Conservation (phyloP, 805 yeast species). For the Saturnispora ahearnii region DNA sequence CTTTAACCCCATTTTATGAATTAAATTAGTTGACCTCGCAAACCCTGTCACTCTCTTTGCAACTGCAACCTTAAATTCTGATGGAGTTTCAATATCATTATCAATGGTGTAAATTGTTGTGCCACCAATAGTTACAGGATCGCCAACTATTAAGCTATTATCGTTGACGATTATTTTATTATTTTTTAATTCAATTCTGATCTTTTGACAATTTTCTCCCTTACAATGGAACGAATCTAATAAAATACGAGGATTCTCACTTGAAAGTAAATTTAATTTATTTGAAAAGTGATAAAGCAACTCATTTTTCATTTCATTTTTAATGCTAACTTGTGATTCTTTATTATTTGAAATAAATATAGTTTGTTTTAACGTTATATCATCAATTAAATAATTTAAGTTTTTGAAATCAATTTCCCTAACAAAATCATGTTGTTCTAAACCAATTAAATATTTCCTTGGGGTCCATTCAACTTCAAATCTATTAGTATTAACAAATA, state of each 20-base stretch:
- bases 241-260: slow-evolving; percentile 20
- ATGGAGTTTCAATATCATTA: slow-evolving; percentile 54
- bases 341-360: slow-evolving; percentile 41
- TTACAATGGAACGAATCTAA: slow-evolving; percentile 44
- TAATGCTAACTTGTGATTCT: slow-evolving; percentile 29
- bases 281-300: slow-evolving; percentile 60
- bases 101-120: slow-evolving; percentile 59
- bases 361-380: slow-evolving; percentile 43
- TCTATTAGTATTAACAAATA: slow-evolving; percentile 14
- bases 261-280: slow-evolving; percentile 20
- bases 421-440: slow-evolving; percentile 54
- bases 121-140: slow-evolving; percentile 41
- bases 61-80: slow-evolving; percentile 52
- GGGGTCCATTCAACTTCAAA: slow-evolving; percentile 35
- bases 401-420: slow-evolving; percentile 59
- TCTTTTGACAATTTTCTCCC: slow-evolving; percentile 51
- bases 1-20: slow-evolving; percentile 42
- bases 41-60: slow-evolving; percentile 51
- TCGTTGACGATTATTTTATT: slow-evolving; percentile 35
- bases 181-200: slow-evolving; percentile 35
- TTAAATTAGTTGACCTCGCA: slow-evolving; percentile 51
- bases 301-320: slow-evolving; percentile 22
- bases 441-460: slow-evolving; percentile 49
- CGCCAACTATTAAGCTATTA: slow-evolving; percentile 34
- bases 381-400: slow-evolving; percentile 47